Base-by-base conservation (phyloP, 208 protist species). In the Trypanosoma vivax region DNA sequence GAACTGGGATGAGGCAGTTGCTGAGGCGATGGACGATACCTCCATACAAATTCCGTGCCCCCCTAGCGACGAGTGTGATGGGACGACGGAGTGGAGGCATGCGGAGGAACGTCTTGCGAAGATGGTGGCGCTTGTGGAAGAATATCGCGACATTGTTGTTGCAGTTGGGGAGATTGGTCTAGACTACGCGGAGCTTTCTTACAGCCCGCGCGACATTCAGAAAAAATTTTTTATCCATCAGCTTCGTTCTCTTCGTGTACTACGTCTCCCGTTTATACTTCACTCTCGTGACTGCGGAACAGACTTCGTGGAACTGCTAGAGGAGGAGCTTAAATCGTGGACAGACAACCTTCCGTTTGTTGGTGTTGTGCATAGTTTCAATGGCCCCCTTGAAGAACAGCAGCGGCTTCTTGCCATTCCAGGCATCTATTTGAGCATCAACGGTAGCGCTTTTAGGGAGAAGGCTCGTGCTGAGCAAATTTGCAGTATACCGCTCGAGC, bases 291-390 rank as follows among this genome's bases (percentile, higher is more conserved):
- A 85, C 24, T 92, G 83, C 47, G 88, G 84, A 21, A 75, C 82
- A 53, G 71, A 76, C 28, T 96, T 98, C 47, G 75, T 90, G 9
- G 16, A 62, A 13, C 24, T 91, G 11, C 68, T 96, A 46, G 61
- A 70, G 40, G 42, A 67, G 35, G 62, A 37, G 18, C 19, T 31
- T 7, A n/a, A 18, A 2, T 9, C 2, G 24, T 66, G 60, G 60
- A 40, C 60, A 9, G 28, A 1, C 30, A 46, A 66, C 23, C 11
- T 49, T 11, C 52, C 34, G 13, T 53, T 83, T 45, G 33, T 54
- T 9, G 83, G 79, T 28, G 88, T 98, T 10, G 94, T 98, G 31
- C 96, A 98, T 72, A 97, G 88, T 49, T 98, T 96, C 65, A 96
- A 90, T 45, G 96, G 94, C 14, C 70, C 65, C 9, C 42, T 28